Conservation (phyloP, 768 basidiomycete genomes). For the Chiua virens region DNA sequence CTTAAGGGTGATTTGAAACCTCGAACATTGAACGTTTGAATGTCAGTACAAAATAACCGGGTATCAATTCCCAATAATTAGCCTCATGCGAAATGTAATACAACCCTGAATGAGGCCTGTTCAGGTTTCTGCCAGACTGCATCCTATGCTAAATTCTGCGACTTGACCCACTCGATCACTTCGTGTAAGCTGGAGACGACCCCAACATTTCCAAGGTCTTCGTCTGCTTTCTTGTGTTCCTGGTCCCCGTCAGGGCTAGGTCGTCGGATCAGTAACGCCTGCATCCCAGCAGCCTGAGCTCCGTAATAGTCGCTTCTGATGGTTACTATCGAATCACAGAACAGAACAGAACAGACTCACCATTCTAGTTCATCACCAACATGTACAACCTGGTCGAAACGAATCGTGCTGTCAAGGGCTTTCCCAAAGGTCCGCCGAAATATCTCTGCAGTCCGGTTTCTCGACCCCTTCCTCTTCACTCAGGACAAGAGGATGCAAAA, state of each 20-base stretch:
- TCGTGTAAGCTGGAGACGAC: slow-evolving; percentile 39
- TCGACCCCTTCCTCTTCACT: slow-evolving; percentile 70
- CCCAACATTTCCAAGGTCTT: slow-evolving; percentile 41
- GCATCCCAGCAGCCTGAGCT: slow-evolving; percentile 53
- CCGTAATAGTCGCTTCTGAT: slow-evolving; percentile 63
- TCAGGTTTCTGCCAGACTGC: not conserved
- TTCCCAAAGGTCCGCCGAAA: slow-evolving; percentile 45
- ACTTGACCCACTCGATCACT: slow-evolving; percentile 39
- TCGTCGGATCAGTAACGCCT: slow-evolving; percentile 58
- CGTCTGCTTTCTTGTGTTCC: slow-evolving; percentile 41
- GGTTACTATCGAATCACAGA: slow-evolving; percentile 1
- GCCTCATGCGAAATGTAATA: no score
- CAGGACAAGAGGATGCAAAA: slow-evolving; percentile 56
- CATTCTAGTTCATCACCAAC: slow-evolving; percentile 72
- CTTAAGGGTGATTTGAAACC: no score
- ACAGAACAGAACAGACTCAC: slow-evolving; percentile 38
- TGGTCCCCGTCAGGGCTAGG: slow-evolving; percentile 47
- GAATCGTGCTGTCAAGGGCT: not conserved
- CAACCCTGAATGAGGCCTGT: no score
- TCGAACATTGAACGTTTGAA: no score
- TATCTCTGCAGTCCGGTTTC: slow-evolving; percentile 63
- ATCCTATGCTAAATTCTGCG: slow-evolving; percentile 6
- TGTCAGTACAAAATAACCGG: no score
- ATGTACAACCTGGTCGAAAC: slow-evolving; percentile 51
- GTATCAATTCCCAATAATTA: no score